These are phyloP conservation scores for Saccharomyces hybrid DNA, from an alignment of 1,139 yeast genomes.

Conservation along the genomic window DNA sequence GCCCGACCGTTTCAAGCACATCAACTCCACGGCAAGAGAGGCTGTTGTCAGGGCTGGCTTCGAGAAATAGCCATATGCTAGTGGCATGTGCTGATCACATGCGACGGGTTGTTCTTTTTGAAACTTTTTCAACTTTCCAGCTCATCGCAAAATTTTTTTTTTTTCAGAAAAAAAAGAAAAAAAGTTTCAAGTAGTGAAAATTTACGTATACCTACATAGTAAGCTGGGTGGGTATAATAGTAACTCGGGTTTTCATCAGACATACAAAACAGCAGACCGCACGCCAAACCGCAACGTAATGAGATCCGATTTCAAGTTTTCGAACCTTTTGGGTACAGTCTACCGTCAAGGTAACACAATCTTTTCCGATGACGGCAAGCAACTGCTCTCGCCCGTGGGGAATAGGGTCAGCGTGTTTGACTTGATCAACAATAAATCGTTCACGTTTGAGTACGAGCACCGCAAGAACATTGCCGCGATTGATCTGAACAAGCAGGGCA, in stretches of 20 bases:
- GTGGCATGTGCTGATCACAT: background rate
- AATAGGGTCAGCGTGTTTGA: slow-evolving; percentile 88
- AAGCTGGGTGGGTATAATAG: no score
- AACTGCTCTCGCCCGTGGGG: slow-evolving; percentile 86
- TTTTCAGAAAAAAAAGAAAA: slow-evolving; percentile 7
- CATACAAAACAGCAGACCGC: background rate
- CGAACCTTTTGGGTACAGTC: slow-evolving; percentile 89
- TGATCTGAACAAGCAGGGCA: slow-evolving; percentile 76
- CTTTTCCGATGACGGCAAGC: slow-evolving; percentile 83
- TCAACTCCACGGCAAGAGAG: slow-evolving; percentile 81
- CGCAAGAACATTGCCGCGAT: slow-evolving; percentile 73
- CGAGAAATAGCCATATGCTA: no score
- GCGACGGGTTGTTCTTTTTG: slow-evolving; percentile 5
- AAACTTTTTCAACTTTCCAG: slow-evolving; percentile 15
- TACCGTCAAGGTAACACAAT: slow-evolving; percentile 84
- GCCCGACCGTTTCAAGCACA: slow-evolving; percentile 90
- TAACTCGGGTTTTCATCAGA: no score
- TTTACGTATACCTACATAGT: background rate
- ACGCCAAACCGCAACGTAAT: slow-evolving; percentile 25
- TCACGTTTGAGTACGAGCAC: slow-evolving; percentile 89
- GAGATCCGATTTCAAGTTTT: slow-evolving; percentile 58
- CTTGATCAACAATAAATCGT: slow-evolving; percentile 73
- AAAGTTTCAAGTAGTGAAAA: slow-evolving; percentile 6
- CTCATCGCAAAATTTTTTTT: no score
- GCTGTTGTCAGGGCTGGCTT: slow-evolving; percentile 65